Base-by-base conservation (phyloP, 2,329 filamentous ascomycete species). In the Venturia pyrina region DNA sequence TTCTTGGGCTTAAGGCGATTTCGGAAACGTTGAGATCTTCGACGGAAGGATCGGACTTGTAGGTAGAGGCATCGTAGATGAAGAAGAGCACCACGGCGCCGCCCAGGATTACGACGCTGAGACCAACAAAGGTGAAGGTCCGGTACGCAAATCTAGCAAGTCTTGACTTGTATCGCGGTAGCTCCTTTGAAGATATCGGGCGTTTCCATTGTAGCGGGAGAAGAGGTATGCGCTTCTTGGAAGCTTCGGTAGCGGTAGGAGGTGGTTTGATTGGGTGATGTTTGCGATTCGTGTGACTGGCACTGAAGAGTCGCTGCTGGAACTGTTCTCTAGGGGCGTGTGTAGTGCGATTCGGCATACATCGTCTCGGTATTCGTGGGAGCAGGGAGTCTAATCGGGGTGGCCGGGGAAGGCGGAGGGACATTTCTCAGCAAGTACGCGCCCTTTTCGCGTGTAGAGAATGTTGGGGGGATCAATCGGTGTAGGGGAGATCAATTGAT, bases 21-120 rank as follows among this genome's bases (percentile, higher is more conserved):
- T 91, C 85, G 1, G 93, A 93, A n/a, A 99, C 89, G 62, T 88
- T 84, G 66, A 96, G 87, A 71, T 97, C 93, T 69, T 81, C 80
- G 34, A 83, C 82, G 7, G 82, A 84, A 1, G 84, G 78, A 60
- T 88, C 82, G 69, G 92, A 89, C 67, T 85, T 87, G 79, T 99
- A 99, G 17, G 95, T 99, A 61, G 87, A 89, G 11, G 93, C 89
- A 79, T 99, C 95, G 79, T 96, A 99, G 71, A 95, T 71, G 78
- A 99, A 99, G 81, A 99, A 97, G 62, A 82, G 89, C 24, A 92
- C 77, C 7, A 98, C 82, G 6, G 89, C 82, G 3, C 83, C 78
- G 43, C 89, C 87, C 65, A 90, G 75, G 63, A 93, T 82, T 8
- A 88, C 80, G 46, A 95, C 82, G 62, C 93, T 89, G 67, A 90